These are phyloP conservation scores for Penicillium vulpinum DNA, from an alignment of 2,329 filamentous ascomycete species.

Conservation along the genomic window DNA sequence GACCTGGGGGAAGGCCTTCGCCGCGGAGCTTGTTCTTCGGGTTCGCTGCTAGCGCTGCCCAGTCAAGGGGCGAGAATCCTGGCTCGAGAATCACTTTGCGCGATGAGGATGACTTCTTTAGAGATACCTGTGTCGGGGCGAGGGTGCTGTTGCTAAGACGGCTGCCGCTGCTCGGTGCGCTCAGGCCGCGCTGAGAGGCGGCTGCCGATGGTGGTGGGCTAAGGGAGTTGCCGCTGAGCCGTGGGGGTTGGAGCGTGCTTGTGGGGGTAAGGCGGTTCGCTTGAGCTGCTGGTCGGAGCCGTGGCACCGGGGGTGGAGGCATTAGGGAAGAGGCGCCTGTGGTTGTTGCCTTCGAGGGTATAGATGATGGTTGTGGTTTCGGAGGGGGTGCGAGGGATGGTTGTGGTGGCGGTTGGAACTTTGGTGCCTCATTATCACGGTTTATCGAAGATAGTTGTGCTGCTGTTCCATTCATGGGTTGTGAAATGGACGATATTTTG, in stretches of 20 bases:
- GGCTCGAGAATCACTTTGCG: slow-evolving; percentile 75
- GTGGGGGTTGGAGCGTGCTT: slow-evolving; percentile 29
- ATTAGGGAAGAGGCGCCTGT: slow-evolving; percentile 31
- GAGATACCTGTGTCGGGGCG: slow-evolving; percentile 42
- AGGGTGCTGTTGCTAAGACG: slow-evolving; percentile 46
- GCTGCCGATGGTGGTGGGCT: slow-evolving; percentile 48
- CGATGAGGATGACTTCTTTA: slow-evolving; percentile 50
- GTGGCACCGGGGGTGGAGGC: slow-evolving; percentile 38
- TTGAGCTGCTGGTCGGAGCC: slow-evolving; percentile 26
- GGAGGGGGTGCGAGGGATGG: slow-evolving; percentile 10
- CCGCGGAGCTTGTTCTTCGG: slow-evolving; percentile 68
- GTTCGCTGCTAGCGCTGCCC: slow-evolving; percentile 72
- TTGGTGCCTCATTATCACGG: slow-evolving; percentile 10
- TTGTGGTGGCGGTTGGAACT: slow-evolving; percentile 7
- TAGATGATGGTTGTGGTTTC: slow-evolving; percentile 12
- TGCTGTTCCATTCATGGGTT: slow-evolving; percentile 5
- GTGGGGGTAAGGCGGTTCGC: slow-evolving; percentile 19
- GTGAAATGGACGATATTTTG: slow-evolving; percentile 9
- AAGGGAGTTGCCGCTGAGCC: slow-evolving; percentile 33
- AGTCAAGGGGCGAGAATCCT: slow-evolving; percentile 92
- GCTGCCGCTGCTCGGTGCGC: slow-evolving; percentile 41
- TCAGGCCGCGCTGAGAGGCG: slow-evolving; percentile 44
- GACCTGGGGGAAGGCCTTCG: slow-evolving; percentile 50
- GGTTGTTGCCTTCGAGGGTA: slow-evolving; percentile 8
- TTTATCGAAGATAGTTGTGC: slow-evolving; percentile 3